Evolutionary conservation across 139 green algal species (phyloP), one percentile per base, ranked within the genome.

Genomic region (Picochlorum sp.): DNA sequence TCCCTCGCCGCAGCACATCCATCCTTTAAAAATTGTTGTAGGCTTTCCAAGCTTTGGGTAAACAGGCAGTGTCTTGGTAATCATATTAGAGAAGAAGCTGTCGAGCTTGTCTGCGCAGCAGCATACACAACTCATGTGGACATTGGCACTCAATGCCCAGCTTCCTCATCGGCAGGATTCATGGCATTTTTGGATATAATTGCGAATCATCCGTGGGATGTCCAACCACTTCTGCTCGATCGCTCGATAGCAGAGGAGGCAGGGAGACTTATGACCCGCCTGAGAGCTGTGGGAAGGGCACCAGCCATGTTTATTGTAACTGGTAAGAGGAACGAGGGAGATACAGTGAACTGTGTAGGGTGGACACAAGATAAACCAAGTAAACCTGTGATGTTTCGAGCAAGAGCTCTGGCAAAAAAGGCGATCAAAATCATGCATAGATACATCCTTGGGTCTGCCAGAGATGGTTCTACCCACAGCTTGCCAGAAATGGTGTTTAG

Each of bases 161-260:
- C 31, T 44, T 69, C 75, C 2, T 54, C 44, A 21, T 18, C 75
- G 21, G 41, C 80, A 67, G 86, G 85, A 30, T 82, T 94, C 16
- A 59, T 90, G n/a, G 67, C 72, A 21, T 88, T 90, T 68, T 77
- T 94, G 49, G 63, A 81, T 11, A 71, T 90, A 64, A 67, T 93
- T 45, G 62, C 62, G 3, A 49, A 60, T 26, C 80, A 87, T 69
- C 76, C 85, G 23, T 93, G 85, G 85, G 13, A 28, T 0, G 51
- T 71, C 7, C 49, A 66, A 7, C 81, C 86, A 4, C 74, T 94
- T 47, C 44, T 91, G 11, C 68, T 90, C 3, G 85, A 90, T 74
- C 79, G 81, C 24, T 4, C 34, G 4, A 28, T 63, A 6, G 20
- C 45, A 4, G 74, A 85, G 62, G 59, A 47, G 37, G 38, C 47